Evolutionary conservation across 179 eudicot species (phyloP), one percentile per base, ranked within the genome.

Genomic region (Beta corolliflora): DNA sequence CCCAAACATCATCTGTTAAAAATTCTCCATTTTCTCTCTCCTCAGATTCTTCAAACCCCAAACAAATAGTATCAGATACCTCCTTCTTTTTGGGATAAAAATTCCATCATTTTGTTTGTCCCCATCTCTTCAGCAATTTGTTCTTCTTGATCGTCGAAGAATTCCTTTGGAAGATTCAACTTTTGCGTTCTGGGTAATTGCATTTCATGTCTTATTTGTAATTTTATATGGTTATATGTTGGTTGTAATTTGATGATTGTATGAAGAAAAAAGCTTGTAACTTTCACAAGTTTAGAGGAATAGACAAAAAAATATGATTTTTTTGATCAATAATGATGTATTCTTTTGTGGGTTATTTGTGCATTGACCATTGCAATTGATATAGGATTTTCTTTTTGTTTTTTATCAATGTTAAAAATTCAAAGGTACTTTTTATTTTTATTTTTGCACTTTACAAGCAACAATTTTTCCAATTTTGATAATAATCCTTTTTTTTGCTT

Each of bases 241-340:
- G 44, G 14, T 69, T 69, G 61, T 46, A 59, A 11, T 60, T 77
- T 77, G 48, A 56, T 16, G 44, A 9, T 25, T 81, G 75, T 77
- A 21, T 81, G 7, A 41, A 7, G 59, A 10, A 18, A 0, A 76
- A 81, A 69, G 80, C 3, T 76, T 68, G 72, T 69, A 76, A 69
- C 71, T 81, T 59, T 59, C 13, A 1, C 5, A 18, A 21, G 18
- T 67, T n/a, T 15, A 53, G 25, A 54, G 54, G 72, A 66, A 18
- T 63, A 3, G 0, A 12, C 21, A n/a, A 52, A 41, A 23, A 25
- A 29, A 3, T 52, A 31, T 3, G 3, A 18, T 4, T 12, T 21
- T 53, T 9, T 12, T 3, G 10, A 16, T 15, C 12, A 14, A 36
- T 36, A 36, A 48, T 6, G 9, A 48, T 48, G 52, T 48, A 48